phyloP scores from a whole-genome alignment of 192 early-diverging fungal species.

The Geranomyces variabilis region DNA sequence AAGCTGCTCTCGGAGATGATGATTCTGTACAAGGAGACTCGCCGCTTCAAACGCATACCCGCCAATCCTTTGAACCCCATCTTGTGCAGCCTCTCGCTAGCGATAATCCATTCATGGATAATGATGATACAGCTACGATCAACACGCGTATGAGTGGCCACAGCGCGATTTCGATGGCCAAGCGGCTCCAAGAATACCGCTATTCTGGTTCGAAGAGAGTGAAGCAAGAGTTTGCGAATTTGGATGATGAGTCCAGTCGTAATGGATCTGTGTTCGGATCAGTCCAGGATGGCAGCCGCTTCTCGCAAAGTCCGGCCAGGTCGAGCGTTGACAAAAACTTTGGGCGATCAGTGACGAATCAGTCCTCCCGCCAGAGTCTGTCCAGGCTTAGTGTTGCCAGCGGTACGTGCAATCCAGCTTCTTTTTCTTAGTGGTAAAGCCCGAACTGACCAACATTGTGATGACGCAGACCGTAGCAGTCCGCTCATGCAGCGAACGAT shows the following conservation, averaged over 20 bases:
- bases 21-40: neutral
- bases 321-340: neutral
- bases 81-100: neutral
- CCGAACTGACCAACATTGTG: no score
- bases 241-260: neutral
- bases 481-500: no score
- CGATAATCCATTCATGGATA: neutral
- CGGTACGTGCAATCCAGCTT: no score
- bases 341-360: neutral
- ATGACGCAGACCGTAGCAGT: no score
- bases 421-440: no score
- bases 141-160: constrained; percentile 31
- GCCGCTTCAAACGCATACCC: neutral
- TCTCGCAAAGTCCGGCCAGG: neutral
- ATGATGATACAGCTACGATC: constrained; percentile 21
- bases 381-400: no score
- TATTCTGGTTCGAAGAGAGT: neutral
- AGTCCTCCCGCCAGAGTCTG: neutral
- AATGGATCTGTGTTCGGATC: neutral
- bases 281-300: neutral
- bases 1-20: no score
- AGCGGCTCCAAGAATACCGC: neutral
- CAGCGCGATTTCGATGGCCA: constrained; percentile 24
- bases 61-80: neutral
- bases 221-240: neutral